A percentile compares a stretch with the other conserved stretches of the same genome.
Conservation (phyloP, 768 basidiomycete species). For the Hygrocybe punicea region DNA sequence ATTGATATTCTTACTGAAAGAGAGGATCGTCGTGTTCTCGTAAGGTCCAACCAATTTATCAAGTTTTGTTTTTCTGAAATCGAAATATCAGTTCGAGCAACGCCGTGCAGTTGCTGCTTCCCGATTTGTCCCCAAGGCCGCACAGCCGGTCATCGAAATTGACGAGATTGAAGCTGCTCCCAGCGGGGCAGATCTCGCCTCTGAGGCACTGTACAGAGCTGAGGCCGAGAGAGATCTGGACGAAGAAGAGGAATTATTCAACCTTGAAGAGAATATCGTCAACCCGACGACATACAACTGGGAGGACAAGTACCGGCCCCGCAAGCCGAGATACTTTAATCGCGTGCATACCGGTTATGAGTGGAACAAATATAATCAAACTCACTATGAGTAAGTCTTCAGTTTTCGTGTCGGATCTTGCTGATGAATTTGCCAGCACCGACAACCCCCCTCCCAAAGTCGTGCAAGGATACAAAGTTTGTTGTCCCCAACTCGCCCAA, state of each 20-base stretch:
- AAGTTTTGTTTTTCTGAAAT: slow-evolving; percentile 7
- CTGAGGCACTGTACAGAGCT: slow-evolving; percentile 86
- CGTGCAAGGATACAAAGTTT: slow-evolving; percentile 95
- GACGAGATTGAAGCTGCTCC: slow-evolving; percentile 52
- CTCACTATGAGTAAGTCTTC: slow-evolving; percentile 91
- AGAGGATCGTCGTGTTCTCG: slow-evolving; percentile 63
- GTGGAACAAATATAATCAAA: slow-evolving; percentile 99
- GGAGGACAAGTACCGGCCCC: slow-evolving; percentile 97
- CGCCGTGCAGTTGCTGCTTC: slow-evolving; percentile 80
- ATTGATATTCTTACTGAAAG: slow-evolving; percentile 70
- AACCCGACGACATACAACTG: slow-evolving; percentile 89
- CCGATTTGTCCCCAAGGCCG: slow-evolving; percentile 79
- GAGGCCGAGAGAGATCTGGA: slow-evolving; percentile 92
- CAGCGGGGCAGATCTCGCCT: slow-evolving; percentile 71
- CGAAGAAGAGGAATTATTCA: slow-evolving; percentile 94
- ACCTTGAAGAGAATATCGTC: slow-evolving; percentile 82
- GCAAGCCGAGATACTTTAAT: slow-evolving; percentile 98
- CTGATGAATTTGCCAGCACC: slow-evolving; percentile 50
- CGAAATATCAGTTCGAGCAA: slow-evolving; percentile 58
- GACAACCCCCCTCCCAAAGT: slow-evolving; percentile 99
- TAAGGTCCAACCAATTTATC: slow-evolving; percentile 35
- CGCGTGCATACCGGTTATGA: slow-evolving; percentile 99
- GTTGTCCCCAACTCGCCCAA: slow-evolving; percentile 15
- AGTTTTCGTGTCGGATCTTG: slow-evolving; percentile 8
- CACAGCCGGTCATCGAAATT: slow-evolving; percentile 56